phyloP scores from a whole-genome alignment of 2,329 filamentous ascomycete species.

The Trichothecium sympodiale region DNA sequence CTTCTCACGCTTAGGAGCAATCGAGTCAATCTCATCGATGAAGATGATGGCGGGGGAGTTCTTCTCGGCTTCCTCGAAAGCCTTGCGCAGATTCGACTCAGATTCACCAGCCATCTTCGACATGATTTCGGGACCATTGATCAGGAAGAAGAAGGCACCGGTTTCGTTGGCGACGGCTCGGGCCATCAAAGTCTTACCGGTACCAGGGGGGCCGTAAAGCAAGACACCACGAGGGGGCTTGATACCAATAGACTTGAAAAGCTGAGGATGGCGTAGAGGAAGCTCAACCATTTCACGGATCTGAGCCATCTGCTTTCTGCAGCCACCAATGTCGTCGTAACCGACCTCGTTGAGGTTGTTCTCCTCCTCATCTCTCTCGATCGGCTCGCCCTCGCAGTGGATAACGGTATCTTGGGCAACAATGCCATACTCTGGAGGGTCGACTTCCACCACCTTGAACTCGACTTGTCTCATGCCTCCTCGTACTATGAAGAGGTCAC shows the following conservation, averaged over 20 bases:
- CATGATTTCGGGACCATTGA: conserved; percentile 99
- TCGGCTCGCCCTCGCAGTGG: conserved; percentile 83
- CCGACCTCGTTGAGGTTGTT: conserved; percentile 98
- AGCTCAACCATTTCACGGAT: conserved; percentile 98
- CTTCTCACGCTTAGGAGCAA: conserved; percentile 99
- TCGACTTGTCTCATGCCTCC: conserved; percentile 99
- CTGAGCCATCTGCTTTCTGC: conserved; percentile 99
- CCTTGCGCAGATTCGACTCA: conserved; percentile 94
- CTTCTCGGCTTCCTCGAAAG: conserved; percentile 99
- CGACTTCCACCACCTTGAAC: conserved; percentile 98
- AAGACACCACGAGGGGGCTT: conserved; percentile 97
- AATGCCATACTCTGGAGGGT: conserved; percentile 96
- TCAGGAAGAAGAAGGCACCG: conserved; percentile 97
- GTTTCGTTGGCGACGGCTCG: conserved; percentile 98
- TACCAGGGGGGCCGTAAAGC: conserved; percentile 93
- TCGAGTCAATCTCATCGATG: conserved; percentile 98
- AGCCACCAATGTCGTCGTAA: conserved; percentile 98
- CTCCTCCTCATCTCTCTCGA: conserved; percentile 97
- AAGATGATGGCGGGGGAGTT: conserved; percentile 99
- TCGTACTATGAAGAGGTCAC: conserved; percentile 92
- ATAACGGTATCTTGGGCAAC: conserved; percentile 98
- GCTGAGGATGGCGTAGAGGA: conserved; percentile 88
- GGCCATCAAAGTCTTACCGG: conserved; percentile 98
- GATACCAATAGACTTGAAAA: conserved; percentile 99
- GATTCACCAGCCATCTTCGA: conserved; percentile 99